Evolutionary conservation across 331 rosid genomes (phyloP).

Genomic region (Cydonia oblonga): DNA sequence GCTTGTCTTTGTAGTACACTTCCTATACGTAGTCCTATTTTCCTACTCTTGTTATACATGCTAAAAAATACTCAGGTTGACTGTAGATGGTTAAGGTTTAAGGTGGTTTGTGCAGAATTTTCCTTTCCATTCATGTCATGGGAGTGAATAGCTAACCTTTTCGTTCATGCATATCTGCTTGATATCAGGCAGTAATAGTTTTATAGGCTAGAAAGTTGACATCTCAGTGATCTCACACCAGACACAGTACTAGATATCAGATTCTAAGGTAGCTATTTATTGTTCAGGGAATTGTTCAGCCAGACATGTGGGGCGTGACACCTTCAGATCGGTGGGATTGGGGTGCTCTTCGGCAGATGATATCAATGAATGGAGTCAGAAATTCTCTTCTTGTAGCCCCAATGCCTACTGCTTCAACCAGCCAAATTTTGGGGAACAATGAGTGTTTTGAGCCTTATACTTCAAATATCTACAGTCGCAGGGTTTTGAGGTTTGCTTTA

Average conservation of each 20-base stretch:
- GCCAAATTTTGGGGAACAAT: slow-evolving; percentile 97
- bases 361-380: slow-evolving; percentile 54
- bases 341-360: slow-evolving; percentile 47
- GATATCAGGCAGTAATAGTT: neutral
- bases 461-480: slow-evolving; percentile 85
- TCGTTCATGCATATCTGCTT: neutral
- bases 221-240: neutral
- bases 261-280: slow-evolving; percentile 5
- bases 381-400: slow-evolving; percentile 95
- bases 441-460: slow-evolving; percentile 99
- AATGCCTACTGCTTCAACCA: slow-evolving; percentile 98
- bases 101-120: neutral
- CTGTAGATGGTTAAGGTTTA: neutral
- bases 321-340: slow-evolving; percentile 84
- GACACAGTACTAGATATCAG: neutral
- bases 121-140: neutral
- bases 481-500: slow-evolving; percentile 67
- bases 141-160: neutral
- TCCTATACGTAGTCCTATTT: neutral
- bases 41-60: neutral
- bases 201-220: neutral
- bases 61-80: neutral
- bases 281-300: slow-evolving; percentile 81
- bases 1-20: neutral
- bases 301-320: slow-evolving; percentile 81